Evolutionary conservation across 2,329 filamentous ascomycete genomes (phyloP).

Genomic region (Nothomitra cinnamomea): DNA sequence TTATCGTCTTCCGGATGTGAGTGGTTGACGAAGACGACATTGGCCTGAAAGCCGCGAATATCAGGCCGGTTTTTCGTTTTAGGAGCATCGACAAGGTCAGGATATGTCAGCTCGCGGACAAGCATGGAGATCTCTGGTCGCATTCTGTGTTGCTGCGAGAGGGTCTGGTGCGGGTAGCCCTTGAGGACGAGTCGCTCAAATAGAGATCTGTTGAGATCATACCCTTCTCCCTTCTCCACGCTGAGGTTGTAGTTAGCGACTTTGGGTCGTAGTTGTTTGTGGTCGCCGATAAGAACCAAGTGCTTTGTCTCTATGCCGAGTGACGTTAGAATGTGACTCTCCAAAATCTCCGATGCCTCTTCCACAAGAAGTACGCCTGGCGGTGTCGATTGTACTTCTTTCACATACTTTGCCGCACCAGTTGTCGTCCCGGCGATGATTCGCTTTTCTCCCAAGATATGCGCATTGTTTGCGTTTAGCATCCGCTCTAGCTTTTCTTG

Average conservation of each 20-base stretch:
- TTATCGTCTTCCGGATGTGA: slow-evolving; percentile 47
- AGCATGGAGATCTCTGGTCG: slow-evolving; percentile 47
- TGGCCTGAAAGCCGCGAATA: slow-evolving; percentile 42
- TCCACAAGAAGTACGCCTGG: slow-evolving; percentile 59
- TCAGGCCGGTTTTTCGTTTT: slow-evolving; percentile 36
- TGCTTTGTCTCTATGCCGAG: slow-evolving; percentile 46
- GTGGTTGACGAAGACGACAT: slow-evolving; percentile 46
- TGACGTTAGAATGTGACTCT: slow-evolving; percentile 42
- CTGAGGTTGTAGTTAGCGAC: slow-evolving; percentile 43
- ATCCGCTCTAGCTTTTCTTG: slow-evolving; percentile 38
- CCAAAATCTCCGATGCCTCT: slow-evolving; percentile 62
- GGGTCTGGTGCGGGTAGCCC: slow-evolving; percentile 41
- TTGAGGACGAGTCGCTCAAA: slow-evolving; percentile 62
- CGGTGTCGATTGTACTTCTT: slow-evolving; percentile 44
- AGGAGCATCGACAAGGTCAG: slow-evolving; percentile 24
- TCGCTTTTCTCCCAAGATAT: slow-evolving; percentile 41
- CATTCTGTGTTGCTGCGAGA: slow-evolving; percentile 57
- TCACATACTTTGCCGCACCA: slow-evolving; percentile 63
- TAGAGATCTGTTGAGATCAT: slow-evolving; percentile 53
- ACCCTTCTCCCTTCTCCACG: slow-evolving; percentile 47
- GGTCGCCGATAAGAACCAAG: slow-evolving; percentile 58
- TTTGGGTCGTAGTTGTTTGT: slow-evolving; percentile 52
- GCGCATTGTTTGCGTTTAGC: slow-evolving; percentile 40
- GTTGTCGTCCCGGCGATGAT: slow-evolving; percentile 60
- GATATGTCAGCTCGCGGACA: slow-evolving; percentile 27